A percentile compares a stretch with the other conserved stretches of the same genome.
phyloP scores from a whole-genome alignment of 176 grass and related monocot genomes.

The Avena sativa region DNA sequence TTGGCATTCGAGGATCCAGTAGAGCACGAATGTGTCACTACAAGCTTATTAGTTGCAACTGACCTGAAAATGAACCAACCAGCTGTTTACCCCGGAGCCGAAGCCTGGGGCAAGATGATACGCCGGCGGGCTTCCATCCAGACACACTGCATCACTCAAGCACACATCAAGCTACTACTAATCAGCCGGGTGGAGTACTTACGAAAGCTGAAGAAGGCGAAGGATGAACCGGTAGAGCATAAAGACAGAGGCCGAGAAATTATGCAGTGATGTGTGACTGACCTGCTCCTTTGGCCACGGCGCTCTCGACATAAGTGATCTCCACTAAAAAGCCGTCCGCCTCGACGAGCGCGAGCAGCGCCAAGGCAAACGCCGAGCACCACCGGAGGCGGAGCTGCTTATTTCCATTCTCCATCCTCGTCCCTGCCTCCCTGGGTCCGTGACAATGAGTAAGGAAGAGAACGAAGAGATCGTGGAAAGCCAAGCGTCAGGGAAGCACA shows the following conservation, averaged over 20 bases:
- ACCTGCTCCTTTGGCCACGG: constrained; percentile 84
- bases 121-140: constrained; percentile 81
- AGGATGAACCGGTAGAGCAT: not conserved
- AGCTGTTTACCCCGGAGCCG: constrained; percentile 79
- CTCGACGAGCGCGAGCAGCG: constrained; percentile 26
- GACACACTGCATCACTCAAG: constrained; percentile 53
- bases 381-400: not conserved
- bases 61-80: constrained; percentile 81
- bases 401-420: constrained; percentile 13
- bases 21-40: not conserved
- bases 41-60: not conserved
- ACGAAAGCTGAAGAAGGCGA: not conserved
- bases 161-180: not conserved
- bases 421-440: not conserved
- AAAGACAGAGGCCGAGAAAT: not conserved
- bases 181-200: not conserved
- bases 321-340: constrained; percentile 53
- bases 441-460: not conserved
- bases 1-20: not conserved
- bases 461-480: not conserved
- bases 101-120: constrained; percentile 76
- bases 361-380: constrained; percentile 44
- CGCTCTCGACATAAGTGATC: constrained; percentile 63
- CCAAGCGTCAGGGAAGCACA: not conserved
- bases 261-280: not conserved